Evolutionary conservation across 1,284 basidiomycete genomes (phyloP), one percentile per base, ranked within the genome.

Genomic region (Anthracocystis walkeri): DNA sequence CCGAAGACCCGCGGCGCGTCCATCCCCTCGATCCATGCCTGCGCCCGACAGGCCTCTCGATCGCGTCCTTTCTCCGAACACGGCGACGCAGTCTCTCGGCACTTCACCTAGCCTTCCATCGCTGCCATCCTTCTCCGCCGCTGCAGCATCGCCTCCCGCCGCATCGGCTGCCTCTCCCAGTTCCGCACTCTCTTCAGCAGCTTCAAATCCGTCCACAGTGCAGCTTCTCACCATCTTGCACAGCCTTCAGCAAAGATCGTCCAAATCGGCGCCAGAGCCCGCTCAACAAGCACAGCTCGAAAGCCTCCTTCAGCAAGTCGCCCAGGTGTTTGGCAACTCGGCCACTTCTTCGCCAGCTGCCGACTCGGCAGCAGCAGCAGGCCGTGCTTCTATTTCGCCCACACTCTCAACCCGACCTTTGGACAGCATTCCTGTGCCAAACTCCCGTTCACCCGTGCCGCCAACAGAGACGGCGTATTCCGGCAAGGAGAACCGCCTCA

Each of bases 271-370:
- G 7, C 71, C 71, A n/a, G 71, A 74, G 29, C 71, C 71, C 27
- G 71, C 71, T 20, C 71, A 74, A 50, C 65, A 74, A 49, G 71
- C 71, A 10, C 71, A 74, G 49, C 71, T 74, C 23, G 71, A 74
- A 35, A 74, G 16, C n/a, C 56, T 74, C 14, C 53, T 74, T 12
- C 65, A 61, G 49, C 71, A 74, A 25, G 71, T 74, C 14, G 71
- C 71, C 1, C 65, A 68, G 25, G 71, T 54, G 21, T 52, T 74
- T 52, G 65, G 60, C 61, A 63, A 52, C 35, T 55, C 67, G 4
- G 29, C 52, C 12, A 20, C 55, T 4, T 45, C 69, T 8, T 59
- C 58, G 12, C 63, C 69, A 7, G 62, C 69, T 4, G 53, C 45
- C 12, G 59, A 65, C 4, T 10, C 63, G 20, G 12, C 61, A 8